A percentile compares a stretch with the other conserved stretches of the same genome.
Evolutionary conservation across 2,329 filamentous ascomycete genomes (phyloP).

Genomic region (Ascochyta lentis): DNA sequence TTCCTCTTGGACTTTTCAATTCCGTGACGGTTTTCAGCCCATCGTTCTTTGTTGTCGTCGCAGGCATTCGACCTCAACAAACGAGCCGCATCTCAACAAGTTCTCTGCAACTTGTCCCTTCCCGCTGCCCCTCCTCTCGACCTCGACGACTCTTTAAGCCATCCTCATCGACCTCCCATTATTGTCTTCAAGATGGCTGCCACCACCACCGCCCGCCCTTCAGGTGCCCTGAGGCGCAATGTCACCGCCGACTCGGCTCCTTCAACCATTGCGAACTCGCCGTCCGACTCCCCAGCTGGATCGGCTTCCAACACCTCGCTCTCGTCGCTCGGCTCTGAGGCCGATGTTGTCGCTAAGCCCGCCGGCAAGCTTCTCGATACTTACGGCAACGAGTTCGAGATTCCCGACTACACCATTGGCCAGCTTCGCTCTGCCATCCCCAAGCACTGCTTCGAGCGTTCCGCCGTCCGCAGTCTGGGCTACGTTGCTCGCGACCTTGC

Average conservation of each 20-base stretch:
- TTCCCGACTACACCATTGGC: conserved; percentile 97
- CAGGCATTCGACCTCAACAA: conserved; percentile 27
- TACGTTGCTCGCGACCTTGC: conserved; percentile 86
- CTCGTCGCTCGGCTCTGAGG: conserved; percentile 81
- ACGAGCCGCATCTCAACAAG: conserved; percentile 35
- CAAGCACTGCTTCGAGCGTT: conserved; percentile 95
- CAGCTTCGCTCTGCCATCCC: conserved; percentile 96
- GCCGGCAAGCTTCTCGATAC: conserved; percentile 79
- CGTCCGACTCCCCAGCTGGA: conserved; percentile 64
- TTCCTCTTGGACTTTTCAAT: conserved; percentile 21
- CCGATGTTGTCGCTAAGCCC: conserved; percentile 56
- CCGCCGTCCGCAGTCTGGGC: conserved; percentile 72
- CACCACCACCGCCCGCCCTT: conserved; percentile 63
- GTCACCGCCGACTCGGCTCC: conserved; percentile 58
- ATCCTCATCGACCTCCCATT: conserved; percentile 7
- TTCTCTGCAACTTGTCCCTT: conserved; percentile 21
- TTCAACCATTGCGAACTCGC: conserved; percentile 63
- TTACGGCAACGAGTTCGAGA: conserved; percentile 91
- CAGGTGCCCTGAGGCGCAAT: conserved; percentile 53
- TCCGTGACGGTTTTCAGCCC: conserved; percentile 19
- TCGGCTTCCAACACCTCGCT: conserved; percentile 88
- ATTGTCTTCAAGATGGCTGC: conserved; percentile 46
- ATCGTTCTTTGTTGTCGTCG: conserved; percentile 16
- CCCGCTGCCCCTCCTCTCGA: conserved; percentile 11
- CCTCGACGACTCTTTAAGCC: not conserved